Conservation (phyloP, 345 rosid species). For the Lenwebbia sp. region DNA sequence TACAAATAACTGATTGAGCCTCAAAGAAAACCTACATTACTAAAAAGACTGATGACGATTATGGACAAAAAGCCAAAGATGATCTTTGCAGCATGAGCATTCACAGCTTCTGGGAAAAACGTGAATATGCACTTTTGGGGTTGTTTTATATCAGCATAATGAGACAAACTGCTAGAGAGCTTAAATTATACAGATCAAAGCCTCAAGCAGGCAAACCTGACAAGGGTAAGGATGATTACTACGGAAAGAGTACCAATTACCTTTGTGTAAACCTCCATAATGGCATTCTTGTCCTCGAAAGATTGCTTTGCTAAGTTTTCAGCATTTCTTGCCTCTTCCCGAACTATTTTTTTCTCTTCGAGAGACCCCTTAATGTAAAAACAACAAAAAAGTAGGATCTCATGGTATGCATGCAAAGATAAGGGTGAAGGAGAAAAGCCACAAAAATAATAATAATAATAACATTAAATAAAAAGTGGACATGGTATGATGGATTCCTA, state of each 20-base stretch:
- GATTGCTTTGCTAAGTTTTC: slow-evolving; percentile 57
- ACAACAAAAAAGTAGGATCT: not conserved
- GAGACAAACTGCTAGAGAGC: not conserved
- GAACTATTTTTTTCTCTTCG: slow-evolving; percentile 65
- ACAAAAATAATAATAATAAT: not conserved
- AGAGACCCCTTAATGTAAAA: slow-evolving; percentile 43
- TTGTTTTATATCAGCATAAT: not conserved
- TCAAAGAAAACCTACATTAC: not conserved
- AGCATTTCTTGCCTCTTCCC: slow-evolving; percentile 62
- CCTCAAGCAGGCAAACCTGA: not conserved
- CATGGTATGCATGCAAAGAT: not conserved
- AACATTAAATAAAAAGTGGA: not conserved
- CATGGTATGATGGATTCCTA: not conserved
- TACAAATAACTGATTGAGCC: not conserved
- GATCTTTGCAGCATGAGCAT: not conserved
- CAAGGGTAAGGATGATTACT: not conserved
- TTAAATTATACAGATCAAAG: not conserved
- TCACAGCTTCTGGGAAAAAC: not conserved
- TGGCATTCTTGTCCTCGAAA: slow-evolving; percentile 59
- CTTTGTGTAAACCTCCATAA: slow-evolving; percentile 67
- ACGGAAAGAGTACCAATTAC: slow-evolving; percentile 6
- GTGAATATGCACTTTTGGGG: not conserved
- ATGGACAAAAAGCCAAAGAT: not conserved
- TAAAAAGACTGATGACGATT: not conserved
- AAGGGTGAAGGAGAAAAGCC: not conserved